Evolutionary conservation across 2,329 filamentous ascomycete species (phyloP).

Genomic region (Colletotrichum endophyticum): DNA sequence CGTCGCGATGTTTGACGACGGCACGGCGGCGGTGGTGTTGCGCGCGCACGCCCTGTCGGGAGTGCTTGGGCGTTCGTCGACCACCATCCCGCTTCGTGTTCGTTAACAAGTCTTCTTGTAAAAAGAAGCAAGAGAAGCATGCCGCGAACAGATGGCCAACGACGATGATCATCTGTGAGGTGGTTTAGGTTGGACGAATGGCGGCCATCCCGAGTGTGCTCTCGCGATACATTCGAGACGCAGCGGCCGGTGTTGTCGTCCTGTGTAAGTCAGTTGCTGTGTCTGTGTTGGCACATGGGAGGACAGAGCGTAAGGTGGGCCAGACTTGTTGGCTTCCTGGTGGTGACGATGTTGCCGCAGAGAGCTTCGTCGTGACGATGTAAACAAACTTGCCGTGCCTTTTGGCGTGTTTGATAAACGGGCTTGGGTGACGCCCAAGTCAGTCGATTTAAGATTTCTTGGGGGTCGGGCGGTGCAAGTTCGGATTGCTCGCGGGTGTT

Average conservation of each 20-base stretch:
- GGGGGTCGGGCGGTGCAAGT: neutral
- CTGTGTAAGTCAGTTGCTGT: neutral
- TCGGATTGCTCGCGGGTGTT: conserved; percentile 3
- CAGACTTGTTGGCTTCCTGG: neutral
- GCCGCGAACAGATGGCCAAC: neutral
- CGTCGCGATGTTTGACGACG: neutral
- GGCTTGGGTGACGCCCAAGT: neutral
- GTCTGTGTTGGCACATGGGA: neutral
- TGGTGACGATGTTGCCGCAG: neutral
- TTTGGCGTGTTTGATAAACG: neutral
- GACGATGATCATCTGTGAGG: neutral
- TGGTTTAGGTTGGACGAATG: neutral
- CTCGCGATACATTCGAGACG: neutral
- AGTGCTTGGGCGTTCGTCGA: neutral
- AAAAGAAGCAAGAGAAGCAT: neutral
- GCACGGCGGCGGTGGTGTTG: neutral
- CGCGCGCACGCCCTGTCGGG: neutral
- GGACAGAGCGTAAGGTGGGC: neutral
- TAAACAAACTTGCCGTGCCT: neutral
- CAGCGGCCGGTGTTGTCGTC: neutral
- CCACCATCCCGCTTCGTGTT: neutral
- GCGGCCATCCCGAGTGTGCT: neutral
- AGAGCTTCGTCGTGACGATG: neutral
- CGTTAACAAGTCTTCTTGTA: neutral
- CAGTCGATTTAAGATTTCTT: conserved; percentile 7